Conservation (phyloP, 2,329 filamentous ascomycete species). For the Sordariomycetes sp. region DNA sequence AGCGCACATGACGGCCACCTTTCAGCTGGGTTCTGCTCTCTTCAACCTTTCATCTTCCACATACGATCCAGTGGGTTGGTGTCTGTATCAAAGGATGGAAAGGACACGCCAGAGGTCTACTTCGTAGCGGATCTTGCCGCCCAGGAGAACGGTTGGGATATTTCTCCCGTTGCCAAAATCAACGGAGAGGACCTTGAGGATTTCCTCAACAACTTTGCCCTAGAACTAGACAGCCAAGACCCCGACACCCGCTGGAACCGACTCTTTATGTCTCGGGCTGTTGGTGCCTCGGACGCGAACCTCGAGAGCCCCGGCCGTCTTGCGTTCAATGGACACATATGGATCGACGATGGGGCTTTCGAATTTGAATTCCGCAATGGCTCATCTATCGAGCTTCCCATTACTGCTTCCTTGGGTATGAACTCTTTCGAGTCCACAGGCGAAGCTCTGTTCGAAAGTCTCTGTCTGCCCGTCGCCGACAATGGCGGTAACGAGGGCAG, state of each 20-base stretch:
- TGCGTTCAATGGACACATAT: neutral
- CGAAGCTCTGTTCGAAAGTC: neutral
- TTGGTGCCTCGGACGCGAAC: neutral
- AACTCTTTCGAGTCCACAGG: neutral
- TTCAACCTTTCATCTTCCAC: neutral
- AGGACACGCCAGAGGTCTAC: neutral
- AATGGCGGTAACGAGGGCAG: neutral
- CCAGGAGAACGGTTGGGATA: neutral
- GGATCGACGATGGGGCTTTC: neutral
- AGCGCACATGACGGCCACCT: neutral
- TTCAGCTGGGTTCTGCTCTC: neutral
- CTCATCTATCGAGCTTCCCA: neutral
- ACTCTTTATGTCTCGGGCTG: neutral
- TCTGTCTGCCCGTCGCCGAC: neutral
- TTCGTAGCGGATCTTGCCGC: neutral
- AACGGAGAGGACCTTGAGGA: neutral
- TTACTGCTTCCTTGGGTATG: neutral
- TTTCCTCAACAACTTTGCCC: neutral
- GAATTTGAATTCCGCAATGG: neutral
- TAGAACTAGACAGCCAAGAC: neutral
- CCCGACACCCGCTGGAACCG: neutral
- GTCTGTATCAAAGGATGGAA: neutral
- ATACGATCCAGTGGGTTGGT: neutral
- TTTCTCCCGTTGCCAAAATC: neutral
- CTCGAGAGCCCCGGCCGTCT: neutral